phyloP scores from a whole-genome alignment of 2,329 filamentous ascomycete genomes.

The Colletotrichum eremochloae region DNA sequence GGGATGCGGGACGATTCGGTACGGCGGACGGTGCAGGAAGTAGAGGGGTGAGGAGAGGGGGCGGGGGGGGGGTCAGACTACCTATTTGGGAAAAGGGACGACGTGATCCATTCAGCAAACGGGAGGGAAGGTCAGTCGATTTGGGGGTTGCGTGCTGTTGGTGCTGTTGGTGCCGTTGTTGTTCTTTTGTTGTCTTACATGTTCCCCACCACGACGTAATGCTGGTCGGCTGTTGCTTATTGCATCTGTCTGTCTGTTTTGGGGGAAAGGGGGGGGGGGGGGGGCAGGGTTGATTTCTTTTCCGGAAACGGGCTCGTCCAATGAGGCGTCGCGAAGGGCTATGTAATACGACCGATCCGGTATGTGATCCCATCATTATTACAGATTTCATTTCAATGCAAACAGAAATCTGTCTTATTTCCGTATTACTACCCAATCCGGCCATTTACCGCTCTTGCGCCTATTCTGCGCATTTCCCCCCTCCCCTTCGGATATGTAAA shows the following conservation, averaged over 20 bases:
- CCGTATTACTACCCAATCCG: too few species aligned
- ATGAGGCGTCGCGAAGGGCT: not conserved
- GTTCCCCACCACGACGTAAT: too few species aligned
- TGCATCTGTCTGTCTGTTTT: not conserved
- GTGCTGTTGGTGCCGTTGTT: too few species aligned
- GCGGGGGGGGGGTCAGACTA: not conserved
- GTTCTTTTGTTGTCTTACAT: not conserved
- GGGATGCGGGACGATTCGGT: slow-evolving; percentile 27
- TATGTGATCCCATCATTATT: slow-evolving; percentile 7
- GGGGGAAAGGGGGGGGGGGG: not conserved
- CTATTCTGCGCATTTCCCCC: not conserved
- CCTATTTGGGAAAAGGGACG: not conserved
- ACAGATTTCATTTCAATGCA: not conserved
- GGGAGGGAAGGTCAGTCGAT: not conserved
- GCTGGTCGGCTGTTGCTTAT: not conserved
- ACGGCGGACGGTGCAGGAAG: not conserved
- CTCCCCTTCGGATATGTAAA: not conserved
- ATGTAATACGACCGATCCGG: slow-evolving; percentile 26
- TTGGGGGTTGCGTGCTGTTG: not conserved
- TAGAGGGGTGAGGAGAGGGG: not conserved
- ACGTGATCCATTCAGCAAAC: not conserved
- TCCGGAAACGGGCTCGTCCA: not conserved
- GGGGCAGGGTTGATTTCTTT: not conserved
- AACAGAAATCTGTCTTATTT: too few species aligned
- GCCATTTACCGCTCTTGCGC: not conserved